These are phyloP conservation scores for Zygotorulaspora mrakii DNA, from an alignment of 1,139 yeast genomes.

Conservation along the genomic window DNA sequence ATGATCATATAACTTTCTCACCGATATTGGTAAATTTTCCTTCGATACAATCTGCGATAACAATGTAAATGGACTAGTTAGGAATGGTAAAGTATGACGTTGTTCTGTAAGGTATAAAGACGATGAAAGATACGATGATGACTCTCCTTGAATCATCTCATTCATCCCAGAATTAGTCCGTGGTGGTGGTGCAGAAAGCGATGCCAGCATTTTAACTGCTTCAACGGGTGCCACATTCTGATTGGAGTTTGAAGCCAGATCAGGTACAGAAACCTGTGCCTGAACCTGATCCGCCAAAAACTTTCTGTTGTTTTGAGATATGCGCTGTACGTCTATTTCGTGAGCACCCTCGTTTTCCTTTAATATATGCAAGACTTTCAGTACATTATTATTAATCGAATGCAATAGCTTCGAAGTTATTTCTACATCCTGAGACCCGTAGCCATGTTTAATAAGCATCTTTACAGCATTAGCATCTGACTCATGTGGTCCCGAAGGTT, in stretches of 20 bases:
- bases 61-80: slow-evolving; percentile 22
- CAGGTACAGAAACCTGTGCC: too few relatives aligned
- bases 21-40: slow-evolving; percentile 22
- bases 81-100: slow-evolving; percentile 15
- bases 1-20: slow-evolving; percentile 25
- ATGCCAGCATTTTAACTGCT: slow-evolving; percentile 10
- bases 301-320: not conserved
- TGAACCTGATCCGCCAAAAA: too few relatives aligned
- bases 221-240: slow-evolving; percentile 4
- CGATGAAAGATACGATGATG: slow-evolving; percentile 9
- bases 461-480: slow-evolving; percentile 10
- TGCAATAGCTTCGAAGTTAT: slow-evolving; percentile 18
- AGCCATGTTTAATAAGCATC: slow-evolving; percentile 17
- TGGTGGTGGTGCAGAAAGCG: slow-evolving; percentile 3
- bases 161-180: slow-evolving; percentile 1
- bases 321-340: not conserved
- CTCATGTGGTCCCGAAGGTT: slow-evolving; percentile 1
- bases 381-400: slow-evolving; percentile 17
- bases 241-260: not conserved
- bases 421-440: slow-evolving; percentile 15
- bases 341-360: slow-evolving; percentile 3
- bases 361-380: slow-evolving; percentile 13
- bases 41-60: slow-evolving; percentile 23
- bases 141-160: not conserved
- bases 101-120: slow-evolving; percentile 12